phyloP scores from a whole-genome alignment of 1,284 basidiomycete genomes.

The Cutaneotrichosporon sp. region DNA sequence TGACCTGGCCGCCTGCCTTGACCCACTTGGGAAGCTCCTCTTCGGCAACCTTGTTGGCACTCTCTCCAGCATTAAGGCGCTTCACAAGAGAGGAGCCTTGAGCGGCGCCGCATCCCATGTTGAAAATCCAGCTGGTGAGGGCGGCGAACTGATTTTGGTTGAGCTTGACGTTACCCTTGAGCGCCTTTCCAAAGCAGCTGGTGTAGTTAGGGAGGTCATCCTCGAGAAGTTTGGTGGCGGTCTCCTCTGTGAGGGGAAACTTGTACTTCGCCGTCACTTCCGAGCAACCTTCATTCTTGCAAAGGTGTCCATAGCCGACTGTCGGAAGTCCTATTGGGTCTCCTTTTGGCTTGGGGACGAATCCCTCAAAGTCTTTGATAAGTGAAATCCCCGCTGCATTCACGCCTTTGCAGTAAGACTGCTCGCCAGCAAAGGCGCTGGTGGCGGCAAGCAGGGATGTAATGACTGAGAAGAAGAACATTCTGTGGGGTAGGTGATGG shows the following conservation, averaged over 20 bases:
- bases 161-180: slow-evolving; percentile 3
- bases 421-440: not conserved
- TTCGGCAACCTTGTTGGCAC: slow-evolving; percentile 4
- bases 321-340: slow-evolving; percentile 14
- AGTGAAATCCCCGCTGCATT: slow-evolving; percentile 7
- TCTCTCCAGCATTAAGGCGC: slow-evolving; percentile 11
- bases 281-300: slow-evolving; percentile 1
- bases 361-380: slow-evolving; percentile 14
- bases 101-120: slow-evolving; percentile 9
- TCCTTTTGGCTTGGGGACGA: not conserved
- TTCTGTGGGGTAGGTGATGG: too few relatives aligned
- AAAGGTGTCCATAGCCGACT: slow-evolving; percentile 16
- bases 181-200: slow-evolving; percentile 4
- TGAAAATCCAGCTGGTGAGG: slow-evolving; percentile 6
- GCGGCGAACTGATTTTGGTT: slow-evolving; percentile 17
- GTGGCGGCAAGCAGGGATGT: too few relatives aligned
- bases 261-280: not conserved
- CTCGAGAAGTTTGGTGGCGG: slow-evolving; percentile 4
- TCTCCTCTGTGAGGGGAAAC: slow-evolving; percentile 7
- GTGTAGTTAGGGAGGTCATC: slow-evolving; percentile 9
- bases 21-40: slow-evolving; percentile 9
- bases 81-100: not conserved
- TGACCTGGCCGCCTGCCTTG: not conserved
- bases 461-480: too few relatives aligned
- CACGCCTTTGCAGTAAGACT: slow-evolving; percentile 1